Evolutionary conservation across 768 basidiomycete species (phyloP).

Genomic region (Lyophyllum atratum): DNA sequence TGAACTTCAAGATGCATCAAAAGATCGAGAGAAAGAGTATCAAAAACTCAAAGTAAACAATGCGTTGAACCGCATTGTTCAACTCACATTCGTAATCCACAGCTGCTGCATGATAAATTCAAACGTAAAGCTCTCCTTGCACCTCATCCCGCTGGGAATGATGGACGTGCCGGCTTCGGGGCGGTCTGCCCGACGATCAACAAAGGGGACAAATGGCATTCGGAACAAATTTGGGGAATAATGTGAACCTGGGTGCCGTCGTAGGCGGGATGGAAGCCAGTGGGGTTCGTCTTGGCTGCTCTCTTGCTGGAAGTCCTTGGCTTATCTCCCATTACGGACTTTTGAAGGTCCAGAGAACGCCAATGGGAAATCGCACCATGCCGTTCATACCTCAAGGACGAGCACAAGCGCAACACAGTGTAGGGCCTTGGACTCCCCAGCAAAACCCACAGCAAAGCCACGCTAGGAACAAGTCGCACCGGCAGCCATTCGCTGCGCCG

Average conservation of each 20-base stretch:
- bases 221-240: constrained; percentile 19
- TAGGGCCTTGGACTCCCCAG: constrained; percentile 31
- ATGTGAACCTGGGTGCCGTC: constrained; percentile 53
- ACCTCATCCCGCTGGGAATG: constrained; percentile 26
- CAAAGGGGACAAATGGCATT: constrained; percentile 11
- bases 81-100: neutral
- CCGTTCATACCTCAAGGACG: constrained; percentile 26
- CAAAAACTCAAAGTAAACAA: constrained; percentile 73
- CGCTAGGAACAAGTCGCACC: constrained; percentile 41
- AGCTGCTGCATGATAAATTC: constrained; percentile 81
- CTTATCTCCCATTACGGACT: neutral
- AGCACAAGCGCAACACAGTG: constrained; percentile 10
- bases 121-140: constrained; percentile 79
- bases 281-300: constrained; percentile 43
- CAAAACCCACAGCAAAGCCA: constrained; percentile 31
- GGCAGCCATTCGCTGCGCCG: constrained; percentile 47
- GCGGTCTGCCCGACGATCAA: constrained; percentile 8
- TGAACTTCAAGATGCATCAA: constrained; percentile 71
- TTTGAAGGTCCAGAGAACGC: constrained; percentile 68
- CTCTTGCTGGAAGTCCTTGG: neutral
- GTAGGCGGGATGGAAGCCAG: constrained; percentile 68
- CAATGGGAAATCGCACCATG: constrained; percentile 54
- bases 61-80: neutral
- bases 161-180: constrained; percentile 17
- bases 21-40: constrained; percentile 85